Percentiles rank a stretch among this genome's conserved stretches.
phyloP scores from a whole-genome alignment of 1,139 yeast species.

The Yamadazyma membranifaciens region DNA sequence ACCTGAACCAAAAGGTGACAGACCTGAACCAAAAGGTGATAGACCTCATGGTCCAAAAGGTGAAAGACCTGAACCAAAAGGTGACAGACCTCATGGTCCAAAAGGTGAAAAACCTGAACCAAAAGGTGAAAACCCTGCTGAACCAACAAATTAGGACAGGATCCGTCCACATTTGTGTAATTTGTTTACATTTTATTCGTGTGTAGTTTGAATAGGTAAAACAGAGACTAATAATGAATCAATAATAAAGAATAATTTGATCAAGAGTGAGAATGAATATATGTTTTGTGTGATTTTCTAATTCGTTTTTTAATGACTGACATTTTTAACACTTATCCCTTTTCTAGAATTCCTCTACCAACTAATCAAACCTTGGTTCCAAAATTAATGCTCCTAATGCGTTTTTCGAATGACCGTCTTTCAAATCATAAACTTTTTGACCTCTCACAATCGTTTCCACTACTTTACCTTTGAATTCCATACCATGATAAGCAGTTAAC shows the following conservation, averaged over 20 bases:
- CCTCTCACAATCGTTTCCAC: constrained; percentile 80
- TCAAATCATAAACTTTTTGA: constrained; percentile 55
- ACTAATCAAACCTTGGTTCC: constrained; percentile 46
- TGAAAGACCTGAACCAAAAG: background rate
- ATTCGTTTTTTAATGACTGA: background rate
- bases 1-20: background rate
- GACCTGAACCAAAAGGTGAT: background rate
- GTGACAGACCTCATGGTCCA: background rate
- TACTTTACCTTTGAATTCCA: constrained; percentile 66
- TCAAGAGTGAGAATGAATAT: background rate
- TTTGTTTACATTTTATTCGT: no score
- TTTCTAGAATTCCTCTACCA: background rate
- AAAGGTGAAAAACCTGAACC: background rate
- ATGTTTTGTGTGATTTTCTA: background rate
- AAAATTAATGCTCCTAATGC: constrained; percentile 61
- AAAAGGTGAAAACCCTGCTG: background rate
- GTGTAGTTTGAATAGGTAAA: background rate
- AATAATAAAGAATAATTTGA: no score
- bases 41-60: background rate
- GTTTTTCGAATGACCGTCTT: constrained; percentile 52
- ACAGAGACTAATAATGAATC: background rate
- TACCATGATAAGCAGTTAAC: constrained; percentile 81
- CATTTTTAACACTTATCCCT: background rate
- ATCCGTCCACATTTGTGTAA: no score
- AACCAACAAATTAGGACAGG: no score